These are phyloP conservation scores for Pythium graminicola DNA, from an alignment of 352 stramenopile genomes.

Conservation along the genomic window DNA sequence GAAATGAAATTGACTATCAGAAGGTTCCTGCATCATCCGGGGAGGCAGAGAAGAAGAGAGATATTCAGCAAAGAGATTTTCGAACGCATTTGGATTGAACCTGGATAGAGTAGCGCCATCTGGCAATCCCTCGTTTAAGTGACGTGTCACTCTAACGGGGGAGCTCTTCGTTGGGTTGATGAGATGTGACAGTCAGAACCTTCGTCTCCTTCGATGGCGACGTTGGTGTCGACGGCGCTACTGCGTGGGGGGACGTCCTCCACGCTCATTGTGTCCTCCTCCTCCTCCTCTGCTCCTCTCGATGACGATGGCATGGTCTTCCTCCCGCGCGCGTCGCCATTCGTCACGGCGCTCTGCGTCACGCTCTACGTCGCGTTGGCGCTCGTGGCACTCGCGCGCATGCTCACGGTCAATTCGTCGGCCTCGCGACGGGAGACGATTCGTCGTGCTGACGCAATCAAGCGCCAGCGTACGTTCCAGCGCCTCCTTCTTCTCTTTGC, in stretches of 20 bases:
- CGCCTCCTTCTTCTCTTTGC: constrained; percentile 59
- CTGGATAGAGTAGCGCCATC: no score
- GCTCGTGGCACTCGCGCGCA: constrained; percentile 42
- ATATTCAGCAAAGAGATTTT: no score
- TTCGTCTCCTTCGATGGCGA: neutral
- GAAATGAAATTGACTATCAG: no score
- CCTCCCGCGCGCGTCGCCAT: constrained; percentile 40
- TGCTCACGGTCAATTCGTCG: constrained; percentile 27
- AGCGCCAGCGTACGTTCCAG: constrained; percentile 64
- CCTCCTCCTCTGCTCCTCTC: neutral
- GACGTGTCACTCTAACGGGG: constrained; percentile 12
- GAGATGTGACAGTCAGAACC: neutral
- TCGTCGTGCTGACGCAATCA: constrained; percentile 30
- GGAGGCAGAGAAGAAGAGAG: no score
- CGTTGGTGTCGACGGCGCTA: neutral
- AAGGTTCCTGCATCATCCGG: no score
- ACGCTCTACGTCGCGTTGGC: constrained; percentile 53
- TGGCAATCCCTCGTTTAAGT: no score
- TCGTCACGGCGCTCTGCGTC: constrained; percentile 50
- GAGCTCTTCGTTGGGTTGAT: neutral
- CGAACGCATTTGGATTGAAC: constrained; percentile 4
- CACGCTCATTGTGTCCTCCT: neutral
- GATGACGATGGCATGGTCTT: constrained; percentile 37
- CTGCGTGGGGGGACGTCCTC: no score
- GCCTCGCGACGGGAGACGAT: constrained; percentile 17